These are phyloP conservation scores for Amaranthus tricolor DNA, from an alignment of 179 eudicot species.

Conservation along the genomic window DNA sequence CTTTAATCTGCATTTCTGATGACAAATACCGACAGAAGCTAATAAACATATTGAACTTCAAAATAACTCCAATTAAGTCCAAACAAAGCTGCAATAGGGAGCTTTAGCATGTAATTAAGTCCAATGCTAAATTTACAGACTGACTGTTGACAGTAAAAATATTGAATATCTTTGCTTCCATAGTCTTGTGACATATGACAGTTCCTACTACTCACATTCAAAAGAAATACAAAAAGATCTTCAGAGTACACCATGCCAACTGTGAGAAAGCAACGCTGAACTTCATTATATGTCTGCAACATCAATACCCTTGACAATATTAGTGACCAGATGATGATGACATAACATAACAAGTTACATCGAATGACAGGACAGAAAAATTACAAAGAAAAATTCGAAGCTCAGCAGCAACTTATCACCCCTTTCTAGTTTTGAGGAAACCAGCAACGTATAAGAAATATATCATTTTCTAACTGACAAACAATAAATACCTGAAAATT, in stretches of 20 bases:
- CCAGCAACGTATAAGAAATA: not conserved
- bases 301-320: conserved; percentile 7
- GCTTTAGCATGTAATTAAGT: not conserved
- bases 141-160: not conserved
- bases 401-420: not conserved
- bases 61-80: not conserved
- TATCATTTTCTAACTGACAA: not conserved
- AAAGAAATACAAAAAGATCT: conserved; percentile 79
- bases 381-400: not conserved
- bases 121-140: not conserved
- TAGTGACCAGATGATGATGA: conserved; percentile 1
- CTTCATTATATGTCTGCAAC: conserved; percentile 91
- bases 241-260: conserved; percentile 89
- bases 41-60: not conserved
- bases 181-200: not conserved
- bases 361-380: not conserved
- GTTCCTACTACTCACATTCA: conserved; percentile 60
- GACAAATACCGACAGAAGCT: conserved; percentile 19
- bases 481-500: not conserved
- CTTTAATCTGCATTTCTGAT: conserved; percentile 92
- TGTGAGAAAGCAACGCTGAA: conserved; percentile 91
- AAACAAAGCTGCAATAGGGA: conserved; percentile 5
- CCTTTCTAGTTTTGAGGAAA: not conserved
- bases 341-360: not conserved
- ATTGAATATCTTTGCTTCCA: conserved; percentile 7